Base-by-base conservation (phyloP, 2,329 filamentous ascomycete species). In the Lachnellula suecica region DNA sequence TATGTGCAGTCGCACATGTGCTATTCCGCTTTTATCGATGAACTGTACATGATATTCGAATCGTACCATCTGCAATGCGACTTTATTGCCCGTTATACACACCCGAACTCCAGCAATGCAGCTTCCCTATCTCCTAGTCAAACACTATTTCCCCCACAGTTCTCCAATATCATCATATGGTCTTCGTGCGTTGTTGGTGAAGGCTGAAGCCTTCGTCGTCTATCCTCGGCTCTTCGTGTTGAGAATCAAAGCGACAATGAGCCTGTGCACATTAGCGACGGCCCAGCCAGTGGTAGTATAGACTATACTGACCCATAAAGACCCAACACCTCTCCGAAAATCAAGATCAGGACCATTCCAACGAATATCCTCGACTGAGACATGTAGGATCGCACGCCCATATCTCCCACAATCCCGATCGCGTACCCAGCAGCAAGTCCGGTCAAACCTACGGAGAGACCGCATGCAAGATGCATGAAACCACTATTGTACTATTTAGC, bases 311-410 rank as follows among this genome's bases (percentile, higher is more conserved):
- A 96, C 91, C 94, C 94, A 67, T 99, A 99, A 27, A 99, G 85
- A 71, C 94, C 94, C 69, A 99, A 71, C 17, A 99, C 94, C 79
- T 99, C 94, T 52, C 91, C 94, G 70, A 99, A 99, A 82, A 99
- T 99, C 59, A 97, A 81, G 63, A 97, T 97, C 65, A 99, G 76
- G 43, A 99, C 93, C 94, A 97, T 97, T 72, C 94, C 94, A 45
- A 99, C 94, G 65, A 97, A 99, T 61, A 99, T 88, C 59, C 93
- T 84, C 45, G 89, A 95, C 73, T 99, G 94, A 66, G 91, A 84
- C 91, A 99, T 96, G 76, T 95, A 97, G 52, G 91, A 86, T 64
- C 94, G 85, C 48, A 97, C 93, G 56, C 94, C 92, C 74, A 86
- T 87, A 75, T 99, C 95, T 61, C 94, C 94, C 20, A 99, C 93